Evolutionary conservation across 345 rosid genomes (phyloP), one percentile per base, ranked within the genome.

Genomic region (Eucalyptus pauciflora): DNA sequence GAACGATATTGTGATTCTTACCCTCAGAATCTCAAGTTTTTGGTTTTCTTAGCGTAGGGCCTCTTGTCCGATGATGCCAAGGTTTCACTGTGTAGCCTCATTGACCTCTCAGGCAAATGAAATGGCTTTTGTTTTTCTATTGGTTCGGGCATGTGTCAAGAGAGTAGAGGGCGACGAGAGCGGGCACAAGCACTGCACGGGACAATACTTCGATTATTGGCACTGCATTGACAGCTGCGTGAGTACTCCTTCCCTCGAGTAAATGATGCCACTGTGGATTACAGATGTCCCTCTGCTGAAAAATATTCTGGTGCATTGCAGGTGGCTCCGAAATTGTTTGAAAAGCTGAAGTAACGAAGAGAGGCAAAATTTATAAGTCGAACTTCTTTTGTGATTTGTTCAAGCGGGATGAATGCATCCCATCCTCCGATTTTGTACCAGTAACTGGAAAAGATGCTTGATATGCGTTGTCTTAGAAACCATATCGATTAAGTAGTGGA

Each of bases 121-220:
- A 48, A 41, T 41, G 37, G 27, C 45, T 50, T 50, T 50, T 86
- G 27, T n/a, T 86, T 86, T 50, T 86, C 87, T 31, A 16, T 86
- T 56, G 54, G 87, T 48, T n/a, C 92, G 96, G 98, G 99, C 96
- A 10, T 96, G 97, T 88, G 95, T 94, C 25, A 96, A 97, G 96
- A 95, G 99, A 93, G 95, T 97, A 89, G 94, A 93, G 91, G 96
- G 92, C n/a, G 98, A 96, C 86, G 99, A 97, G 24, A 93, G 91
- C 29, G 98, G 99, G 81, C 94, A 95, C 91, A 96, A 96, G 94
- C 99, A 97, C 88, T 95, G 99, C 94, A 96, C 97, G 9, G 99
- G 97, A 49, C 99, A 96, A 89, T 96, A 96, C 90, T 96, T 96
- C 37, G 98, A 96, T 90, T 95, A 94, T 88, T 96, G 97, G 97